Base-by-base conservation (phyloP, 345 rosid species). In the Gossypium stocksii region DNA sequence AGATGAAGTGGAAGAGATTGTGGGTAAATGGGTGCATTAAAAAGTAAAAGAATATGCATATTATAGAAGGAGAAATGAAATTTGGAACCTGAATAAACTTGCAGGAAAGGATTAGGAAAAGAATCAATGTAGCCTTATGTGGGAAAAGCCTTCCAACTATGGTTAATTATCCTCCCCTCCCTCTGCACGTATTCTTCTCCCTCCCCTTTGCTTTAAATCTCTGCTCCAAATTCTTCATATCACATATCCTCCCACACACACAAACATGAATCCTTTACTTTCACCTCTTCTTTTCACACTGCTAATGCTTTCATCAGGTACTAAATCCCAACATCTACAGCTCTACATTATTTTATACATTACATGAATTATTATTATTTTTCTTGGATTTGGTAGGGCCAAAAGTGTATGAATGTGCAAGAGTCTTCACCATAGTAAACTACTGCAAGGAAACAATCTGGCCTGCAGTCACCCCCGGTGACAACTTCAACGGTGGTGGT, bases 381-480 rank as follows among this genome's bases (percentile, higher is more conserved):
- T 61, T 11, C 25, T 22, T 14, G 74, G 65, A 5, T 46, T 14
- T n/a, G 22, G 45, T 78, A 93, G 97, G 86, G 54, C 75, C 82
- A 58, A 73, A 66, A 70, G 23, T 72, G 70, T 75, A 86, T 0
- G 87, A 84, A 38, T 69, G 87, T 17, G 86, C 87, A 7, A 52
- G 98, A 79, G 51, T 85, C 25, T 94, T 92, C 76, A 94, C 98
- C 13, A 85, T 94, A 10, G 65, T 88, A 23, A 94, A 92, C 78
- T 23, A 75, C 49, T 94, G 98, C 77, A 80, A 84, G 38, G 89
- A 89, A 69, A 83, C 76, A n/a, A 70, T 94, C 20, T 94, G 98
- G 97, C 98, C 98, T 0, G 98, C 76, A 29, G 79, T 94, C 10
- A 79, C 82, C 46, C 93, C 89, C 1, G 95, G 90, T 7, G 90